Evolutionary conservation across 768 basidiomycete species (phyloP), one percentile per base, ranked within the genome.

Genomic region (Lactarius deliciosus): DNA sequence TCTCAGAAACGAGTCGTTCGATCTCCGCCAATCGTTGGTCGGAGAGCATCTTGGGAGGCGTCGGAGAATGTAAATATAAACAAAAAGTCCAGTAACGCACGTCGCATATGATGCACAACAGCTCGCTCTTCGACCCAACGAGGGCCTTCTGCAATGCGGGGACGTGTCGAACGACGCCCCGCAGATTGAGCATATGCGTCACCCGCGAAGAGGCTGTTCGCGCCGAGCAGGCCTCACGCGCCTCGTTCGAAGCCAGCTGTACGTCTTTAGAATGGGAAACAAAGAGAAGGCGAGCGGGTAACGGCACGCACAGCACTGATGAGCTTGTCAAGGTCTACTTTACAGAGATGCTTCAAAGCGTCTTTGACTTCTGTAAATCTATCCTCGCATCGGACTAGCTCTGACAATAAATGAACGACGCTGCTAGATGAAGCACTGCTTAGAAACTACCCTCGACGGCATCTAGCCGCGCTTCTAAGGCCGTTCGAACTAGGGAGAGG

Each of bases 241-340:
- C 81, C 76, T 92, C 89, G 16, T 83, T 85, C 0, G 86, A 81
- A 2, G 84, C 86, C 38, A 93, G 83, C 91, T 94, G n/a, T 18
- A 32, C n/a, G 36, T 41, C 56, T 25, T 8, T 63, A 57, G 13
- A 30, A 61, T n/a, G 28, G 25, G 30, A 36, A 60, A 30, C 7
- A 45, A 5, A 2, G 53, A 16, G 30, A 47, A 25, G 16, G 38
- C 3, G 30, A 13, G 8, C 25, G 58, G 16, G 18, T 54, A 16
- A 20, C 2, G 16, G 6, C 40, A 69, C 80, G 66, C 72, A 89
- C 91, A 32, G 85, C 85, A 57, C 83, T 86, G 41, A 94, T 89
- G 8, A 97, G 78, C 73, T 91, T 95, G 76, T 98, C 96, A 32
- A 96, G 83, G 72, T 98, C 96, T 75, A 91, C 80, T 73, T 90